phyloP scores from a whole-genome alignment of 305 asterid species.

The Fraxinus latifolia region DNA sequence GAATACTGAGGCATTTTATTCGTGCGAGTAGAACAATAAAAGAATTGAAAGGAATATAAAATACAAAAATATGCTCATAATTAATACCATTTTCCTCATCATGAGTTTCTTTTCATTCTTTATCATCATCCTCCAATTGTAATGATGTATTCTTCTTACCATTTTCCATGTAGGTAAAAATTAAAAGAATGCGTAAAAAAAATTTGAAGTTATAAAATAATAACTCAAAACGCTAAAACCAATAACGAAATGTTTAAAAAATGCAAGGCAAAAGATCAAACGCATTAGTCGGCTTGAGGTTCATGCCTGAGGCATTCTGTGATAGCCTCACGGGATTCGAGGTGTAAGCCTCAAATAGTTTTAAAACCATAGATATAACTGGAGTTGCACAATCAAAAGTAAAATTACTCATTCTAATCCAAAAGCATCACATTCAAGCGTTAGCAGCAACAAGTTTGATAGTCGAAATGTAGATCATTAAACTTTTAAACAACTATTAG shows the following conservation, averaged over 20 bases:
- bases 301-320: not conserved
- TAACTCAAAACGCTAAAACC: not conserved
- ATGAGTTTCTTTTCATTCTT: not conserved
- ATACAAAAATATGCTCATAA: not conserved
- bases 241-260: not conserved
- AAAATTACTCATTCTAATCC: not conserved
- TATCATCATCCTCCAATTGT: not conserved
- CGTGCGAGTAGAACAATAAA: not conserved
- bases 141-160: not conserved
- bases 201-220: no score
- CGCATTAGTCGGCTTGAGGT: not conserved
- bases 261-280: not conserved
- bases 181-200: not conserved
- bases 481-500: not conserved
- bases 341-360: not conserved
- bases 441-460: not conserved
- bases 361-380: not conserved
- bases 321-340: not conserved
- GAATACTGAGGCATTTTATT: not conserved
- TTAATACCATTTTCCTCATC: not conserved
- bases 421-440: not conserved
- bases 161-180: not conserved
- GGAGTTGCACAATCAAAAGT: not conserved
- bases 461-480: not conserved
- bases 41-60: not conserved